Conservation (phyloP, 192 early-diverging fungal genomes). For the Chytriomyces confervae region DNA sequence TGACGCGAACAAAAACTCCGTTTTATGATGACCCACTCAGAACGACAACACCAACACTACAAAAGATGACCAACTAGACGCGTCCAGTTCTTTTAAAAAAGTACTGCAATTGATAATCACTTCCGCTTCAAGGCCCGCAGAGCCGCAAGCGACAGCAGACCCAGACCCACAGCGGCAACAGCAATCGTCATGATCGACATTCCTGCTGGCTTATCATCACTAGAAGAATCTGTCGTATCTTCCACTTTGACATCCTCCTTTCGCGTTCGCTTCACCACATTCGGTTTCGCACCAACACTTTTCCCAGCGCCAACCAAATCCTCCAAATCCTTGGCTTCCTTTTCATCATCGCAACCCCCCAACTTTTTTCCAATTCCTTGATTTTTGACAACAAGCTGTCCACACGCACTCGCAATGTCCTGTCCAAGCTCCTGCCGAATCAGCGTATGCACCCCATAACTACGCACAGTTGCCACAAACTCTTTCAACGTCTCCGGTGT, state of each 20-base stretch:
- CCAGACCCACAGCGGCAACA: conserved; percentile 6
- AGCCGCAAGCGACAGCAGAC: background rate
- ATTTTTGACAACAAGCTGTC: conserved; percentile 56
- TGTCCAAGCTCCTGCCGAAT: conserved; percentile 58
- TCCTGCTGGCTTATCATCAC: background rate
- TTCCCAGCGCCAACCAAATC: conserved; percentile 29
- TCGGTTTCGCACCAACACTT: background rate
- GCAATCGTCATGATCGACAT: background rate
- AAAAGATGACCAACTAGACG: background rate
- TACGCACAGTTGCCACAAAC: conserved; percentile 50
- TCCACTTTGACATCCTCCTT: background rate
- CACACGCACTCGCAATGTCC: conserved; percentile 63
- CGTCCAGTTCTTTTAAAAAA: background rate
- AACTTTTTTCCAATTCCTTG: background rate
- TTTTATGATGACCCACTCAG: no score
- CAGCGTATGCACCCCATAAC: conserved; percentile 52
- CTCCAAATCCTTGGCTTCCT: conserved; percentile 38
- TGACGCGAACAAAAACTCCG: background rate
- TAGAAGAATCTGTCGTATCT: background rate
- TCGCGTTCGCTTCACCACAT: background rate
- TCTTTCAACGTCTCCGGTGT: conserved; percentile 12
- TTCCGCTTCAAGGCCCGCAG: background rate
- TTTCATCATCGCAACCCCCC: background rate
- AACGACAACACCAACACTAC: background rate
- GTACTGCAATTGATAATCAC: background rate